A percentile compares a stretch with the other conserved stretches of the same genome.
Evolutionary conservation across 208 protist species (phyloP).

Genomic region (Leishmania turanica): DNA sequence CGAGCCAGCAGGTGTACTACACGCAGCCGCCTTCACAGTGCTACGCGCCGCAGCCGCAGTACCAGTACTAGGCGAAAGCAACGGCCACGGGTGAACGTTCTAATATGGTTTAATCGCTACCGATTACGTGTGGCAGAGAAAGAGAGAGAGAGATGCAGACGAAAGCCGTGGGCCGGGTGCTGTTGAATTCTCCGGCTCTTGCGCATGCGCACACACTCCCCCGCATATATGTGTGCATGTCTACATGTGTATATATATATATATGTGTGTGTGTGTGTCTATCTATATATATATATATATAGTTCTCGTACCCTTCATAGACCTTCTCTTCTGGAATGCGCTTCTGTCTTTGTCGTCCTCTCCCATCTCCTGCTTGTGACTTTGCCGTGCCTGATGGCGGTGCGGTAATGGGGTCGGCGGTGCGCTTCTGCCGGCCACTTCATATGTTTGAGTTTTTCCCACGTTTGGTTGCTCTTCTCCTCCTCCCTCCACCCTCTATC

Average conservation of each 20-base stretch:
- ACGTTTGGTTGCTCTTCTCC: neutral
- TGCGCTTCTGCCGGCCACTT: neutral
- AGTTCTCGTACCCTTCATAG: neutral
- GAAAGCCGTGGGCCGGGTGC: neutral
- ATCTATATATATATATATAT: no score
- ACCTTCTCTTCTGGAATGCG: neutral
- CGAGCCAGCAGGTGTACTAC: slow-evolving; percentile 21
- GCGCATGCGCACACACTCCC: neutral
- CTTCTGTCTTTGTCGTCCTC: neutral
- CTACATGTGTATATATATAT: neutral
- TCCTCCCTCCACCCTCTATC: slow-evolving; percentile 4
- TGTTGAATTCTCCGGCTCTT: neutral
- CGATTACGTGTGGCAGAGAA: neutral
- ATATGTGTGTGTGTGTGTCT: no score
- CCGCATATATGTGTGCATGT: neutral
- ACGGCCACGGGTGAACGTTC: neutral
- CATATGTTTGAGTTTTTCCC: neutral
- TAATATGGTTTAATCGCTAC: neutral
- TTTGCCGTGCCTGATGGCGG: neutral
- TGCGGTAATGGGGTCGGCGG: neutral
- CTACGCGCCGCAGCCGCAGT: slow-evolving; percentile 32
- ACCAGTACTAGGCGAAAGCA: slow-evolving; percentile 18
- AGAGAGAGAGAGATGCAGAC: neutral
- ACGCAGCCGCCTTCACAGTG: slow-evolving; percentile 25
- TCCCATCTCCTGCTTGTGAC: neutral